These are phyloP conservation scores for Sphagnum tenellum DNA, from an alignment of 225 moss, liverwort and hornwort genomes.

Conservation along the genomic window DNA sequence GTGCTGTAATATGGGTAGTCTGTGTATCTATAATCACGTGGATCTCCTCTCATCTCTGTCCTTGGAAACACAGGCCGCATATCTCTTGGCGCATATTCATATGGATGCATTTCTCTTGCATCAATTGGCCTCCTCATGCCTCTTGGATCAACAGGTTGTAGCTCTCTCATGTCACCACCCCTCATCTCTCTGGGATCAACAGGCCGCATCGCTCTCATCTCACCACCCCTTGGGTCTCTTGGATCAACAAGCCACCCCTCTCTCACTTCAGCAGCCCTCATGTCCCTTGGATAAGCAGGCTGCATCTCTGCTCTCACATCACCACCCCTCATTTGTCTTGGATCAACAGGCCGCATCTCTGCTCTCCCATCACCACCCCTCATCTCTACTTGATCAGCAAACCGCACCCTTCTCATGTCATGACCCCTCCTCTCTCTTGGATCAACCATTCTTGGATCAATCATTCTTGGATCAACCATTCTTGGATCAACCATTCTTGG, in stretches of 20 bases:
- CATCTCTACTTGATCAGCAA: neutral
- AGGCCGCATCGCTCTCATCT: neutral
- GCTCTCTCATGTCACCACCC: neutral
- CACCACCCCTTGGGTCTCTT: neutral
- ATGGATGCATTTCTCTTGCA: too few species aligned
- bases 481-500: too few species aligned
- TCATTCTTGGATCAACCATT: neutral
- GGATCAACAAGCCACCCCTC: neutral
- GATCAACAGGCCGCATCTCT: slow-evolving; percentile 1
- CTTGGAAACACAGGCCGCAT: neutral
- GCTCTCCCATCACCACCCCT: neutral
- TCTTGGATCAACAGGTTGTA: neutral
- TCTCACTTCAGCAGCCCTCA: neutral
- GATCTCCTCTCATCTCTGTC: slow-evolving; percentile 4
- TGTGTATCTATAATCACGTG: neutral
- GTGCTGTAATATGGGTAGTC: slow-evolving; percentile 20
- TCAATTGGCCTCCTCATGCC: neutral
- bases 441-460: neutral
- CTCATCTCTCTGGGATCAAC: neutral
- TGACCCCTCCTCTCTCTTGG: neutral
- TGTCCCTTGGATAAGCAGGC: neutral
- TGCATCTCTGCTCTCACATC: neutral
- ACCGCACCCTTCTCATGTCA: neutral
- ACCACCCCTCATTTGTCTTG: too few species aligned
- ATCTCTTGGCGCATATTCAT: slow-evolving; percentile 3